Evolutionary conservation across 495 filamentous ascomycete genomes (phyloP), one percentile per base, ranked within the genome.

Genomic region (Xylaria longipes): DNA sequence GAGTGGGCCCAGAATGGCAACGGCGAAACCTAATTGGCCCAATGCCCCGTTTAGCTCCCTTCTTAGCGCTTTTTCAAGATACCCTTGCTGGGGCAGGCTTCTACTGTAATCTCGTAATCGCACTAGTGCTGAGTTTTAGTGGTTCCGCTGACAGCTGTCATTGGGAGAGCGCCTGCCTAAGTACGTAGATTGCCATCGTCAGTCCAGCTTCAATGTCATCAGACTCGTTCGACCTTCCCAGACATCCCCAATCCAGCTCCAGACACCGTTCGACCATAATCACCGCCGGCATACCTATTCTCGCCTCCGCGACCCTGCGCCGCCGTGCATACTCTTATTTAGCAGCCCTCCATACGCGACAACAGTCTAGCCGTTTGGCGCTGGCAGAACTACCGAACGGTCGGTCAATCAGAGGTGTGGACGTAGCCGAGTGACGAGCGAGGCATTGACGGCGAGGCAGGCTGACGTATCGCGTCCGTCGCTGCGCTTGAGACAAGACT

Each of bases 141-240:
- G 69, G 60, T 35, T 57, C 64, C 43, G 69, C 60, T 33, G 69
- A 65, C 69, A 71, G 69, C 46, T 71, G 69, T 71, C 62, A 71
- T 35, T 56, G 17, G n/a, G n/a, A 15, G 22, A 14, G 22, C n/a
- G 39, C 43, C 20, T 60, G 31, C n/a, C 22, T 17, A 14, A 0
- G 25, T 12, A 27, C 15, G 15, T 14, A 12, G 25, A 65, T 65
- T 65, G 41, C 37, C 35, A 63, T 43, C 60, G 25, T 63, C 60
- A 27, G 29, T 41, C 37, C 31, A 65, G 20, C 27, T 65, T 33
- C 41, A 46, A 46, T 25, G 25, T n/a, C 60, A 63, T 15, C 41
- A 62, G 22, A 62, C n/a, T 39, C 37, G 22, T 62, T 41, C 35
- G 20, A 62, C 37, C 60, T 39, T 25, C 25, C 31, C 17, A 60